Evolutionary conservation across 2,329 filamentous ascomycete genomes (phyloP).

Genomic region (Colletotrichum somersetense): DNA sequence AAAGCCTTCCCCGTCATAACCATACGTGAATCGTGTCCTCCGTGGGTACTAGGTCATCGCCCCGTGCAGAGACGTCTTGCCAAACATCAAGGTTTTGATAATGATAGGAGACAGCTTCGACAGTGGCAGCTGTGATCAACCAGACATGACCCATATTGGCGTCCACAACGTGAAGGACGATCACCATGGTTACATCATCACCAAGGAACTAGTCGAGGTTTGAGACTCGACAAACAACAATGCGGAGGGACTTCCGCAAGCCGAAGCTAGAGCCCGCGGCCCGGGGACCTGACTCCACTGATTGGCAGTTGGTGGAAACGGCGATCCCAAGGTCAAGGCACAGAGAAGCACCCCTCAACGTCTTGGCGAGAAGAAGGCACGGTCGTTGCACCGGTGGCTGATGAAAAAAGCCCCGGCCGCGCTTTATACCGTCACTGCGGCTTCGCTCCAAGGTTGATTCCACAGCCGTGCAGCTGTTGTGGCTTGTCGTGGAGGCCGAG

Average conservation of each 20-base stretch:
- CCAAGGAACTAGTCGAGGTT: conserved; percentile 1
- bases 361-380: not conserved
- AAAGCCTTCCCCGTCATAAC: not conserved
- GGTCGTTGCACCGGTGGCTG: conserved; percentile 7
- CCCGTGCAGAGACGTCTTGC: not conserved
- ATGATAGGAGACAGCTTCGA: not conserved
- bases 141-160: conserved; percentile 7
- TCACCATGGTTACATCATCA: conserved; percentile 23
- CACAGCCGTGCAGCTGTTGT: not conserved
- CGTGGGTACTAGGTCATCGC: not conserved
- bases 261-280: conserved; percentile 14
- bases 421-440: conserved; percentile 12
- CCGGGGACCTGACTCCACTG: not conserved
- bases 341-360: not conserved
- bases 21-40: too few species aligned
- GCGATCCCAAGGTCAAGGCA: conserved; percentile 1
- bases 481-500: not conserved
- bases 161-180: not conserved
- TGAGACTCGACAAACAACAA: conserved; percentile 11
- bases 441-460: not conserved
- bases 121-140: conserved; percentile 3
- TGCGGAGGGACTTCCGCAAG: conserved; percentile 2
- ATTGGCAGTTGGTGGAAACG: conserved; percentile 31
- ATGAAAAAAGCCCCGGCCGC: conserved; percentile 21
- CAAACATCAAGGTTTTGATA: too few species aligned